Evolutionary conservation across 768 basidiomycete species (phyloP).

Genomic region (Boletus barrowsii): DNA sequence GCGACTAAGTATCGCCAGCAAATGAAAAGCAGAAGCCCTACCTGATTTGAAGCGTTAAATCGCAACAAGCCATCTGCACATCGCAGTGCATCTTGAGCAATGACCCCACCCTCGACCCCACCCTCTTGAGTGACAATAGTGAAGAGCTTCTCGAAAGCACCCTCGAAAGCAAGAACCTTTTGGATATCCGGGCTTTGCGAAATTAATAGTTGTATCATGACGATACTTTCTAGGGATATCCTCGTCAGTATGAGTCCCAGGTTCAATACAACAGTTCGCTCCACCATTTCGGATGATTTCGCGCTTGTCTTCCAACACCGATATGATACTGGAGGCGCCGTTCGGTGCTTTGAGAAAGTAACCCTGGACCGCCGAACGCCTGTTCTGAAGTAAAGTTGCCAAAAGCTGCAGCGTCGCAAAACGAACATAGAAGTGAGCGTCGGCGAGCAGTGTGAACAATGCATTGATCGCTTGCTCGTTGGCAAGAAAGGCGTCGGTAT

Average conservation of each 20-base stretch:
- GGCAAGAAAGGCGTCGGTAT: constrained; percentile 77
- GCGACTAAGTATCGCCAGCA: constrained; percentile 14
- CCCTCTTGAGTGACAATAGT: constrained; percentile 84
- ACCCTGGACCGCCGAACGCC: constrained; percentile 78
- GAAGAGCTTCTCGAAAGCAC: constrained; percentile 94
- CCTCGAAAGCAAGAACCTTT: constrained; percentile 94
- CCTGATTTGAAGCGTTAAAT: constrained; percentile 95
- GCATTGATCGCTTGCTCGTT: constrained; percentile 70
- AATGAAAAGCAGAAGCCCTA: constrained; percentile 29
- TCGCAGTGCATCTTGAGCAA: constrained; percentile 79
- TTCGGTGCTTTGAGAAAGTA: constrained; percentile 86
- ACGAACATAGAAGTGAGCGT: constrained; percentile 80
- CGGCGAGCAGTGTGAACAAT: constrained; percentile 72
- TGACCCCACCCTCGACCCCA: constrained; percentile 87
- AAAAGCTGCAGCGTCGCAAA: constrained; percentile 83
- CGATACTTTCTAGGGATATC: constrained; percentile 64
- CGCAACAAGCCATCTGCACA: constrained; percentile 85
- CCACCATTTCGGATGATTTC: constrained; percentile 88
- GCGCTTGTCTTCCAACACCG: constrained; percentile 76
- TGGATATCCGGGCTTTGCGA: constrained; percentile 91
- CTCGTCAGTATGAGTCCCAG: constrained; percentile 7
- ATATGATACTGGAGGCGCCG: constrained; percentile 70
- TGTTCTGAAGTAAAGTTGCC: constrained; percentile 74
- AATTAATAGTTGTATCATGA: constrained; percentile 76
- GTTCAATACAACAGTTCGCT: constrained; percentile 17